Evolutionary conservation across 2,329 filamentous ascomycete species (phyloP), one percentile per base, ranked within the genome.

Genomic region (Botrytis aclada): DNA sequence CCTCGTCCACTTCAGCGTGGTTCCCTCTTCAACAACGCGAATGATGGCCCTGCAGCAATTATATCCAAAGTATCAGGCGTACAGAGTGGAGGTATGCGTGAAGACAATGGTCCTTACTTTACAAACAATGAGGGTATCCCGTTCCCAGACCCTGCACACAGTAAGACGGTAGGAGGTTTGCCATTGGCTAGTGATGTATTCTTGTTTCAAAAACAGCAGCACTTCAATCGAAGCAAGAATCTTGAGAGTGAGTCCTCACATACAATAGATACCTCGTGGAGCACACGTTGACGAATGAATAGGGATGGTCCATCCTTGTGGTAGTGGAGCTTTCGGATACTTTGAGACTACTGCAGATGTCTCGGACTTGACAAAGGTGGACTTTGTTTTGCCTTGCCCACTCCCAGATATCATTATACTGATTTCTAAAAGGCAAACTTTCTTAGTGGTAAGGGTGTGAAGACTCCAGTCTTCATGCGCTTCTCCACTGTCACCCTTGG

Each of bases 281-380:
- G 6, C n/a, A 32, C n/a, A 10, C 25, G 4, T n/a, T 66, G 34
- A 66, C 4, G 41, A 7, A 34, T 7, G 10, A 47, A 34, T 16
- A 51, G 63, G 88, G 76, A 90, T 88, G 16, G 88, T 92, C 2
- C 89, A 91, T 78, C 89, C 89, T 32, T 85, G 88, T 70, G 89
- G 88, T 78, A 72, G 71, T 41, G 74, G 71, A 25, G 74, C 75
- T 20, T 76, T 47, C 37, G 75, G 75, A 18, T 63, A 75, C 18
- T 76, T 75, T 45, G 71, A 73, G 69, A 74, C 74, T 7, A 74
- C 75, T 2, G 37, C 74, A 20, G 69, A 74, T n/a, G 72, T 75
- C 45, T 71, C 70, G 1, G 66, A 72, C 76, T 78, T 89, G 70
- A 89, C 86, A 47, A 62, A 75, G 20, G 71, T 71, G 29, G 51